phyloP scores from a whole-genome alignment of 192 early-diverging fungal species.

The Coemansia sp. region DNA sequence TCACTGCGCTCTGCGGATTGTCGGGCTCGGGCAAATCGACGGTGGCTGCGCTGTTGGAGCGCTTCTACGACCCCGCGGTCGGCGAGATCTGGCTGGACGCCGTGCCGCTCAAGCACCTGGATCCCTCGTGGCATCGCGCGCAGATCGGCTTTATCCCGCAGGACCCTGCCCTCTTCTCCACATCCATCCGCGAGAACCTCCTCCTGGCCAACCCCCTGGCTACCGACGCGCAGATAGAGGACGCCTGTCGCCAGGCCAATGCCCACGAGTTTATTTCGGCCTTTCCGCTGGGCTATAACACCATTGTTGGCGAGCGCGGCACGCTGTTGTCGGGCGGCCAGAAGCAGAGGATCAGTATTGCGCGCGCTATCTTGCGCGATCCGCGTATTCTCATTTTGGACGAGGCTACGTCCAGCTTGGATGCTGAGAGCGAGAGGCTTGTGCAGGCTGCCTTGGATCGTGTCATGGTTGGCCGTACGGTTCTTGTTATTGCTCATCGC shows the following conservation, averaged over 20 bases:
- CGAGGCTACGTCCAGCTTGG: slow-evolving; percentile 76
- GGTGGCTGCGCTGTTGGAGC: slow-evolving; percentile 68
- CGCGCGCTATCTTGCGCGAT: slow-evolving; percentile 60
- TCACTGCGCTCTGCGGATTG: slow-evolving; percentile 51
- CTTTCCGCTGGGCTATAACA: slow-evolving; percentile 59
- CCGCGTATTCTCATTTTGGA: slow-evolving; percentile 76
- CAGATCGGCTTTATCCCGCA: slow-evolving; percentile 76
- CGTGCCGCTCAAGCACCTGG: slow-evolving; percentile 56
- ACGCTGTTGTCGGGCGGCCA: slow-evolving; percentile 64
- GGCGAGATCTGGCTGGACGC: slow-evolving; percentile 72
- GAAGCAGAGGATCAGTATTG: slow-evolving; percentile 62
- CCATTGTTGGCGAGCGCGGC: slow-evolving; percentile 54
- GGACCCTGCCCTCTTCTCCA: slow-evolving; percentile 80
- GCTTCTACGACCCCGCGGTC: slow-evolving; percentile 70
- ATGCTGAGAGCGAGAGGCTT: slow-evolving; percentile 68
- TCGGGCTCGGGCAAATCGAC: slow-evolving; percentile 73
- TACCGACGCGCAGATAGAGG: slow-evolving; percentile 63
- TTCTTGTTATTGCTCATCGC: slow-evolving; percentile 82
- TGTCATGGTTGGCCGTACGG: slow-evolving; percentile 72
- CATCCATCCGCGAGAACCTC: slow-evolving; percentile 74
- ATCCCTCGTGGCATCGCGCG: slow-evolving; percentile 63
- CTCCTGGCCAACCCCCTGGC: slow-evolving; percentile 62
- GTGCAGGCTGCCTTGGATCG: slow-evolving; percentile 76
- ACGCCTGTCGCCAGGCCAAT: slow-evolving; percentile 74
- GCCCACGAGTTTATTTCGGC: slow-evolving; percentile 62